Conservation (phyloP, 2,329 filamentous ascomycete species). For the Huntiella decipiens region DNA sequence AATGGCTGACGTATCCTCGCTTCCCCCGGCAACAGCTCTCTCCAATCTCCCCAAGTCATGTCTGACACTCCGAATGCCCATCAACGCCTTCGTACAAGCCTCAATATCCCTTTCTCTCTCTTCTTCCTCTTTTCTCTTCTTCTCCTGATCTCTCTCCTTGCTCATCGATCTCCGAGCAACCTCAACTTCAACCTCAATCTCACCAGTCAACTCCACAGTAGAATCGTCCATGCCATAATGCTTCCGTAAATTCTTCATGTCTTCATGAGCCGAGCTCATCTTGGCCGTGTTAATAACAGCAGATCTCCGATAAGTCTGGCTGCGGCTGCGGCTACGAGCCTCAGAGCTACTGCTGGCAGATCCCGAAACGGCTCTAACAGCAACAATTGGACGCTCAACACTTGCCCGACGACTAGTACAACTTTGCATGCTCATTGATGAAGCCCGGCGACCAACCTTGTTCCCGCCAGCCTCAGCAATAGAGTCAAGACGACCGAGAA, state of each 20-base stretch:
- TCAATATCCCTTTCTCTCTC: conserved; percentile 4
- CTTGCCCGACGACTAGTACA: neutral
- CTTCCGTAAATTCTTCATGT: conserved; percentile 33
- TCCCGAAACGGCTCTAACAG: neutral
- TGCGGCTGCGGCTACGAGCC: conserved; percentile 3
- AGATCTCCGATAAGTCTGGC: conserved; percentile 20
- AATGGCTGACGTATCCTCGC: conserved; percentile 13
- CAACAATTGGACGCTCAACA: neutral
- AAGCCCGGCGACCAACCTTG: conserved; percentile 7
- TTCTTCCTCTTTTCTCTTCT: neutral
- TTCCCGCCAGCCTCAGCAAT: conserved; percentile 5
- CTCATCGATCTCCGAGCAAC: neutral
- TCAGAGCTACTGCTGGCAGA: neutral
- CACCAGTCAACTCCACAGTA: conserved; percentile 32
- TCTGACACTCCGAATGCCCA: conserved; percentile 1
- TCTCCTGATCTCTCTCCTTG: neutral
- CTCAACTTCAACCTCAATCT: conserved; percentile 17
- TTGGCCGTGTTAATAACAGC: conserved; percentile 32
- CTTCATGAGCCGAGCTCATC: conserved; percentile 34
- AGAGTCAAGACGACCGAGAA: conserved; percentile 5
- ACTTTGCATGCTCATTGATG: conserved; percentile 5
- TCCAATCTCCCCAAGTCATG: conserved; percentile 3
- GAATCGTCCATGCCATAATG: conserved; percentile 38
- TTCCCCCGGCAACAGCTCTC: neutral
- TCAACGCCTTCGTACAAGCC: conserved; percentile 8